Evolutionary conservation across 371 early-diverging fungal species (phyloP).

Genomic region (Vairimorpha necatrix): DNA sequence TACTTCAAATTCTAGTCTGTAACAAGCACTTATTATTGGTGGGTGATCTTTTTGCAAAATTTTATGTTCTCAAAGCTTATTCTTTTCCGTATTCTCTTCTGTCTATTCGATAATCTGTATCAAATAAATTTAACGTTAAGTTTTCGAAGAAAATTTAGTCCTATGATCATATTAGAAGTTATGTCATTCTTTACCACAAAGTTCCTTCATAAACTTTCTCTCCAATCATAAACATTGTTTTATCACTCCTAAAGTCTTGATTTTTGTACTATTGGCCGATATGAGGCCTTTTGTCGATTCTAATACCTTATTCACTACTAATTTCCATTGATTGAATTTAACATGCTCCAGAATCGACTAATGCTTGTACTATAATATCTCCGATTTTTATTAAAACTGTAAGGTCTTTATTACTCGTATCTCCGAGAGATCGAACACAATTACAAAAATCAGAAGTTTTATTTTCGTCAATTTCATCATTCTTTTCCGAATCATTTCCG

Average conservation of each 20-base stretch:
- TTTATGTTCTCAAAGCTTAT: not conserved
- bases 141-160: not conserved
- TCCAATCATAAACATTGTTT: not conserved
- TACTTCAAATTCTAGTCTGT: not conserved
- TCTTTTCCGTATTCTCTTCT: not conserved
- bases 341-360: conserved; percentile 1
- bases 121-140: not conserved
- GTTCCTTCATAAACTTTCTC: not conserved
- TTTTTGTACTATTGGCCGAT: not conserved
- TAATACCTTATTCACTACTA: no score
- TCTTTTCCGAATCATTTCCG: not conserved
- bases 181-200: conserved; percentile 4
- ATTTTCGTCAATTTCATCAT: not conserved
- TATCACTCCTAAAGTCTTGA: not conserved
- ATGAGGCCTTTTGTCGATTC: not conserved
- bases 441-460: not conserved
- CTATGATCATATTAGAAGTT: not conserved
- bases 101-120: not conserved
- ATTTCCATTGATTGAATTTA: not conserved
- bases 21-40: not conserved
- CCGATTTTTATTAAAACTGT: not conserved
- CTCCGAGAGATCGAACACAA: not conserved
- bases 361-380: not conserved
- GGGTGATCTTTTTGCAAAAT: not conserved
- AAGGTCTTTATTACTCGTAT: not conserved